Conservation (phyloP, 495 filamentous ascomycete genomes). For the Trichoderma parareesei region DNA sequence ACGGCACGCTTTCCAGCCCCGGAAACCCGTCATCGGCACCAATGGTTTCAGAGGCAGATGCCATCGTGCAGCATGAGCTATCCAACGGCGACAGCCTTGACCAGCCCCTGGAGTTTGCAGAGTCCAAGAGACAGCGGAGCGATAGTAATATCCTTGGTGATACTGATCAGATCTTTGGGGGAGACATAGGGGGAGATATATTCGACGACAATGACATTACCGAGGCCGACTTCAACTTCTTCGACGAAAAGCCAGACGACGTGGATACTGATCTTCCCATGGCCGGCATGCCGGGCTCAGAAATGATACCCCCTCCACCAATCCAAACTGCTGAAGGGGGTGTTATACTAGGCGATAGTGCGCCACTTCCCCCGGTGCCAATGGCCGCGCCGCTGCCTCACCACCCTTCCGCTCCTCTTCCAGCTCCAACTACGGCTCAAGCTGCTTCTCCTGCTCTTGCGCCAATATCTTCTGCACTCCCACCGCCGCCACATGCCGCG, state of each 20-base stretch:
- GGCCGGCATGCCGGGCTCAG: not conserved
- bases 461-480: not conserved
- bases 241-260: conserved; percentile 49
- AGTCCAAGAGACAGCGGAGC: conserved; percentile 32
- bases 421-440: not conserved
- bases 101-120: conserved; percentile 13
- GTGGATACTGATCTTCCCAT: conserved; percentile 27
- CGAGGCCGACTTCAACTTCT: conserved; percentile 87
- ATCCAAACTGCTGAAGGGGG: conserved; percentile 13
- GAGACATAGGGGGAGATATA: conserved; percentile 62
- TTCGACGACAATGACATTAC: conserved; percentile 78
- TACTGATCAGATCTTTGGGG: conserved; percentile 56
- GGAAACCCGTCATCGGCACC: conserved; percentile 25
- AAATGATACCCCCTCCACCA: not conserved
- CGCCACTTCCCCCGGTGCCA: not conserved
- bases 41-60: conserved; percentile 23
- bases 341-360: not conserved
- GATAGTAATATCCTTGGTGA: conserved; percentile 26
- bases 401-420: not conserved
- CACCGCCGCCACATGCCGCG: not conserved
- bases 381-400: not conserved
- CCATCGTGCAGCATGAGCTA: conserved; percentile 15
- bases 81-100: conserved; percentile 15
- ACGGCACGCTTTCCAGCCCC: conserved; percentile 40
- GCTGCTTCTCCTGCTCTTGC: not conserved